phyloP scores from a whole-genome alignment of 129 eudicot species.

The Saposhnikovia divaricata region DNA sequence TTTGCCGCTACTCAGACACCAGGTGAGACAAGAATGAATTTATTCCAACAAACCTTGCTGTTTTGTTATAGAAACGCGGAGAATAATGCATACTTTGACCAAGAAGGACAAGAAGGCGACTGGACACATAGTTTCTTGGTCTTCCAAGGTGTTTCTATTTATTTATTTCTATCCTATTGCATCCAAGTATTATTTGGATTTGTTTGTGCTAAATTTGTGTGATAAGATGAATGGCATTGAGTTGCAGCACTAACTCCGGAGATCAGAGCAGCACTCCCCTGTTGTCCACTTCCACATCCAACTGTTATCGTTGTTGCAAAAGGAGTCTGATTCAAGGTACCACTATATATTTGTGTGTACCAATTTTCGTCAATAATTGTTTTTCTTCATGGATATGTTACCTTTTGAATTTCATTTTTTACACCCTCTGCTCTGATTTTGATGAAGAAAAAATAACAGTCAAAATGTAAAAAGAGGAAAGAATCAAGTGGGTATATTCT shows the following conservation, averaged over 20 bases:
- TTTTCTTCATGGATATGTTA: not conserved
- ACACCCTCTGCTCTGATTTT: not conserved
- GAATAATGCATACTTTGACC: slow-evolving; percentile 14
- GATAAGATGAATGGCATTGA: not conserved
- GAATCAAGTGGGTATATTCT: too few species aligned
- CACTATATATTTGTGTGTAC: slow-evolving; percentile 3
- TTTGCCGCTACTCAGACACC: too few species aligned
- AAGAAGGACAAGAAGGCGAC: slow-evolving; percentile 4
- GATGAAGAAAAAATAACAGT: too few species aligned
- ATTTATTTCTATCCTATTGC: not conserved
- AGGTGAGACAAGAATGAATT: too few species aligned
- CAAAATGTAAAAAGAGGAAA: too few species aligned
- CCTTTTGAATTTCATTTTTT: not conserved
- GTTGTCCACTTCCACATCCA: slow-evolving; percentile 57
- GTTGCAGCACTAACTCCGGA: slow-evolving; percentile 44
- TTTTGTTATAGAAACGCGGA: too few species aligned
- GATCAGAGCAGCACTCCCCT: slow-evolving; percentile 29
- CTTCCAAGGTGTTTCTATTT: slow-evolving; percentile 52
- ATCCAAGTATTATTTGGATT: not conserved
- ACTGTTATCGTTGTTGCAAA: slow-evolving; percentile 46
- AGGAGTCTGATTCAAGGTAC: slow-evolving; percentile 48
- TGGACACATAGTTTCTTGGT: slow-evolving; percentile 90
- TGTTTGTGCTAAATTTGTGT: not conserved
- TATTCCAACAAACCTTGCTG: too few species aligned
- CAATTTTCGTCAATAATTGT: not conserved